Evolutionary conservation across 2,329 filamentous ascomycete genomes (phyloP), one percentile per base, ranked within the genome.

Genomic region (Chaetomium olivaceum): DNA sequence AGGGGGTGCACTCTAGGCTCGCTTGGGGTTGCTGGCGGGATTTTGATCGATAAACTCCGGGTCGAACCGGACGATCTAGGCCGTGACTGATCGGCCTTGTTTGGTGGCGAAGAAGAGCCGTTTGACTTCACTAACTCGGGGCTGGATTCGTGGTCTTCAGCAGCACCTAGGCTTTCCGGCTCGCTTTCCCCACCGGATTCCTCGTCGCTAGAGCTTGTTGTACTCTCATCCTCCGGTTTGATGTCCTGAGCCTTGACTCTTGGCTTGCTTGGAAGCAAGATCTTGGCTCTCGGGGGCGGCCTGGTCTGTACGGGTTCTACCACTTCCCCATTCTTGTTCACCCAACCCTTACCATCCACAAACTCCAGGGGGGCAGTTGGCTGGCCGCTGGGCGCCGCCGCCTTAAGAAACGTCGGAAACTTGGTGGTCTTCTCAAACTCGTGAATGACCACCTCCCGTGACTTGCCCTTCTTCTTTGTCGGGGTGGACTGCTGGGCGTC

Each of bases 371-470:
- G 81, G n/a, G 81, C 76, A 56, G 82, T 82, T 19, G 77, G 76
- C 11, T 76, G 77, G 1, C 78, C 78, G 1, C 77, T 78, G 1
- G 79, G 76, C 5, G 80, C 77, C 51, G 75, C 81, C 6, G 82
- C 80, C 75, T 91, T 92, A 65, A 97, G 77, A 74, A 97, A 97
- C 4, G 86, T 90, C 0, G 93, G 91, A 69, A 92, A 90, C 72
- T 92, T 94, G 46, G 87, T 88, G 8, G 90, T 93, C 75, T 92
- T 93, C 71, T 90, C 87, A 74, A 97, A 98, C 75, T 99, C 95
- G 77, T 98, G 93, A 3, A 98, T 84, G 4, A 92, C 81, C 1
- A 89, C 83, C 66, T 91, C 86, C 16, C 81, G 76, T 61, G 67
- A 64, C 57, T 71, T 74, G 51, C 67, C 67, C 60, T 81, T 82